A percentile compares a stretch with the other conserved stretches of the same genome.
Conservation (phyloP, 768 basidiomycete species). For the Pleurotus ostreatus region DNA sequence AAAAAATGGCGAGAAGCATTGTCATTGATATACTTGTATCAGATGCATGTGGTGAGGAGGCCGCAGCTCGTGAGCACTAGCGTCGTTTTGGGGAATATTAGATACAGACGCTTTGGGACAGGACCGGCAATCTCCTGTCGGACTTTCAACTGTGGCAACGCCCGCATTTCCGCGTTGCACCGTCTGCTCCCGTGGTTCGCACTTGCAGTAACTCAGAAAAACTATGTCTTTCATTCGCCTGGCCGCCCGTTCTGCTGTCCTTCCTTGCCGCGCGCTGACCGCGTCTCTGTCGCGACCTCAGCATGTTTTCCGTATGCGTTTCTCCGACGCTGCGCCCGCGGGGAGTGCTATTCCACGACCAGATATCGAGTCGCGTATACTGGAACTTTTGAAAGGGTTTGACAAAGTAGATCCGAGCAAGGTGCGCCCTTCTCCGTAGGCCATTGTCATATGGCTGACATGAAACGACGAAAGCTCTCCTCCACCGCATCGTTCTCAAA, state of each 20-base stretch:
- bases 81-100: neutral
- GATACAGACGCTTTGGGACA: neutral
- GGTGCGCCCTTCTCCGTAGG: slow-evolving; percentile 31
- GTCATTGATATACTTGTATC: neutral
- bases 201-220: neutral
- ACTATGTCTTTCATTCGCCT: slow-evolving; percentile 57
- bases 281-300: slow-evolving; percentile 28
- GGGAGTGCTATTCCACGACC: slow-evolving; percentile 48
- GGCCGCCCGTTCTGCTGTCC: slow-evolving; percentile 38
- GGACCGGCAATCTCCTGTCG: slow-evolving; percentile 5
- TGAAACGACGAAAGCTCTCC: slow-evolving; percentile 47
- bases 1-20: neutral
- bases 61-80: neutral
- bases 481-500: slow-evolving; percentile 62
- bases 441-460: slow-evolving; percentile 1
- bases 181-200: neutral
- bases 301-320: slow-evolving; percentile 45
- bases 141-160: slow-evolving; percentile 1
- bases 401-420: slow-evolving; percentile 83
- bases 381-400: slow-evolving; percentile 83
- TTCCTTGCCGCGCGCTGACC: slow-evolving; percentile 37
- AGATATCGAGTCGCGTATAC: slow-evolving; percentile 67
- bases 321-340: slow-evolving; percentile 57
- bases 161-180: slow-evolving; percentile 6
- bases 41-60: neutral